Evolutionary conservation across 176 grass and related monocot genomes (phyloP).

Genomic region (Triticum aestivum): DNA sequence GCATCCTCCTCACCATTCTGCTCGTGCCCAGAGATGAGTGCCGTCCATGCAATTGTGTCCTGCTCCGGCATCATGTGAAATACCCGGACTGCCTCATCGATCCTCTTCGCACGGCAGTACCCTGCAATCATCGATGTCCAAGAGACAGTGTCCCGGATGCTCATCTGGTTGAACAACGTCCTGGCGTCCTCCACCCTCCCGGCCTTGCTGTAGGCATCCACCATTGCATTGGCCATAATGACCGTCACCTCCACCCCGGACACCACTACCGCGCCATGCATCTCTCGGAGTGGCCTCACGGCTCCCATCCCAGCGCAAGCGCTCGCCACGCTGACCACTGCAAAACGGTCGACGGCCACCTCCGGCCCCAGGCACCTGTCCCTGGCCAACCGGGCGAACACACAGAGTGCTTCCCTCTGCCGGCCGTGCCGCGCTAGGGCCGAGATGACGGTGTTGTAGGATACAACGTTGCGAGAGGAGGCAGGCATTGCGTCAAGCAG

Average conservation of each 20-base stretch:
- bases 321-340: constrained; percentile 42
- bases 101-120: constrained; percentile 35
- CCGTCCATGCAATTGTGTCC: constrained; percentile 55
- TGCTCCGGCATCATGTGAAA: constrained; percentile 45
- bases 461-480: constrained; percentile 37
- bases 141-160: constrained; percentile 21
- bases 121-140: constrained; percentile 62
- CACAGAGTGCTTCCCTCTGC: constrained; percentile 25
- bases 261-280: constrained; percentile 38
- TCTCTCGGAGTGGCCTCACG: constrained; percentile 36
- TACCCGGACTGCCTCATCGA: constrained; percentile 34
- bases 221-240: constrained; percentile 65
- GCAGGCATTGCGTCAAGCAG: constrained; percentile 51
- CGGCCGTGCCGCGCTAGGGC: constrained; percentile 36
- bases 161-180: constrained; percentile 47
- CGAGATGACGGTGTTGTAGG: constrained; percentile 69
- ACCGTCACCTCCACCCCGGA: constrained; percentile 50
- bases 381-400: constrained; percentile 36
- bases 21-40: constrained; percentile 67
- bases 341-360: constrained; percentile 47
- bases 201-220: constrained; percentile 67
- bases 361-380: constrained; percentile 30
- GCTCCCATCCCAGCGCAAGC: constrained; percentile 40
- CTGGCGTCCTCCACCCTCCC: constrained; percentile 37
- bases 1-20: constrained; percentile 64